Evolutionary conservation across 2,329 filamentous ascomycete genomes (phyloP).

Genomic region (Fonsecaea pedrosoi): DNA sequence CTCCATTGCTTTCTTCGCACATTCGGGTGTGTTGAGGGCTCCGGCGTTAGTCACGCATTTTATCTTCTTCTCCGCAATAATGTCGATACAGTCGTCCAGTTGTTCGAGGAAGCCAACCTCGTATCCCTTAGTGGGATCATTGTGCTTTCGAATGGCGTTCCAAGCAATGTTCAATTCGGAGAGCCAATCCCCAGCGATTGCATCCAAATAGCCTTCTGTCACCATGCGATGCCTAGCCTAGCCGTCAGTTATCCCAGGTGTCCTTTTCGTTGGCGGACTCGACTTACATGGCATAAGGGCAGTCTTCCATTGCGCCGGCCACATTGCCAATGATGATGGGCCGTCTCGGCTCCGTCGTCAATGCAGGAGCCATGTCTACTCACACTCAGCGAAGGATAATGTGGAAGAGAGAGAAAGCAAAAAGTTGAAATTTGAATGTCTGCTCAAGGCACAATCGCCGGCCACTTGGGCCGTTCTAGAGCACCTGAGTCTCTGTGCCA

Average conservation of each 20-base stretch:
- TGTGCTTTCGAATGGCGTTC: conserved; percentile 13
- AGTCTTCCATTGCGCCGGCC: conserved; percentile 19
- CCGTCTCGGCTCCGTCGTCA: conserved; percentile 5
- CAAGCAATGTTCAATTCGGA: conserved; percentile 4
- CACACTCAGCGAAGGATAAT: background rate
- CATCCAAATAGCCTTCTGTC: conserved; percentile 6
- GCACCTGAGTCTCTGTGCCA: no score
- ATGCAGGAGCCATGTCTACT: conserved; percentile 11
- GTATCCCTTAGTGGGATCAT: conserved; percentile 11
- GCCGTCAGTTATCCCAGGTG: background rate
- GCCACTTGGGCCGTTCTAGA: background rate
- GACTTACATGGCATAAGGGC: conserved; percentile 19
- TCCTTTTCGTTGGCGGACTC: background rate
- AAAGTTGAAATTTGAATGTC: conserved; percentile 1
- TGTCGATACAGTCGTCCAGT: conserved; percentile 11
- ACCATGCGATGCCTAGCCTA: conserved; percentile 1
- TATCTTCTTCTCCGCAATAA: conserved; percentile 1
- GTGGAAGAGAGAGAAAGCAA: conserved; percentile 4
- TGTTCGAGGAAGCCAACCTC: conserved; percentile 15
- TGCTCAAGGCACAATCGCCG: background rate
- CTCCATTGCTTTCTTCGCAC: background rate
- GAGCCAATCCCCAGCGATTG: conserved; percentile 2
- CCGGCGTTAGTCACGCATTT: conserved; percentile 7
- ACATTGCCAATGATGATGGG: conserved; percentile 23
- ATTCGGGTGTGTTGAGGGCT: conserved; percentile 7